These are phyloP conservation scores for Zygnema cylindricum DNA, from an alignment of 139 green algal genomes.

Conservation along the genomic window DNA sequence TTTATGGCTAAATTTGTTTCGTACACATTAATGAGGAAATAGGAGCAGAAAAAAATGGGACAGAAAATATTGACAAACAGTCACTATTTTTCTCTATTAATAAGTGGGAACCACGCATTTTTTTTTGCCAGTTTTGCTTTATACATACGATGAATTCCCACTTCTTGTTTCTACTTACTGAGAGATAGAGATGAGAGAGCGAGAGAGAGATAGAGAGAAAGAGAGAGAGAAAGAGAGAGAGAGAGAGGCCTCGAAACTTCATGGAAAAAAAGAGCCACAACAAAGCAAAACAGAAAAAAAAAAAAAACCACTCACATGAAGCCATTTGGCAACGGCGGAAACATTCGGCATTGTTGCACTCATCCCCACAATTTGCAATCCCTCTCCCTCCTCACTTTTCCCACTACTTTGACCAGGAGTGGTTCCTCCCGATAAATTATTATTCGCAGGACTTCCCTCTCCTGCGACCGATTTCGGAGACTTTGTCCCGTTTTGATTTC, in stretches of 20 bases:
- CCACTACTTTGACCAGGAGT: constrained; percentile 29
- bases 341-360: constrained; percentile 92
- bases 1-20: too few relatives aligned
- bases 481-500: not conserved
- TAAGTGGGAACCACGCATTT: too few relatives aligned
- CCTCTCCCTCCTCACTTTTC: constrained; percentile 43
- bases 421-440: not conserved
- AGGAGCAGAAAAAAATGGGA: too few relatives aligned
- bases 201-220: too few relatives aligned
- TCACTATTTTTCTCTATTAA: too few relatives aligned
- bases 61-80: too few relatives aligned
- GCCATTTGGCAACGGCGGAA: constrained; percentile 80
- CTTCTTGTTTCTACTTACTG: too few relatives aligned
- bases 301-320: constrained; percentile 64
- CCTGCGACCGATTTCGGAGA: not conserved
- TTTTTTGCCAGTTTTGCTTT: too few relatives aligned
- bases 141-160: too few relatives aligned
- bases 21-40: too few relatives aligned
- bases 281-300: constrained; percentile 1
- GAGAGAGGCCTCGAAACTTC: not conserved
- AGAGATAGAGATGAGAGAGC: too few relatives aligned
- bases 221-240: too few relatives aligned
- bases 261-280: not conserved
- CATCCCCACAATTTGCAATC: constrained; percentile 94
- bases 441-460: not conserved